Evolutionary conservation across 768 basidiomycete genomes (phyloP), one percentile per base, ranked within the genome.

Genomic region (Tubosaeta sp.): DNA sequence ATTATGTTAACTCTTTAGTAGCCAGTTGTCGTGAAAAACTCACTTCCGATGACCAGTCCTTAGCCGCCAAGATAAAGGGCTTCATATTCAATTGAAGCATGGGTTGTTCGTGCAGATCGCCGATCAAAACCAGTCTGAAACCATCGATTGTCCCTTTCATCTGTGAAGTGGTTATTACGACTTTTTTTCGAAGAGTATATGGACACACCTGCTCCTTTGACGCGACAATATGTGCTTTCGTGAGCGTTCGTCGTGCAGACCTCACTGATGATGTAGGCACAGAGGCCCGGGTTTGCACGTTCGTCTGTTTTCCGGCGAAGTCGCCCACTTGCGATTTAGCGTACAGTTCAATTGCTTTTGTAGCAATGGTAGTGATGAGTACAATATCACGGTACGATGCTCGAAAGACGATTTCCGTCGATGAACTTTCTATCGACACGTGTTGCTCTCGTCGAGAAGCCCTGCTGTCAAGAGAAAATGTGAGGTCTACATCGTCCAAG

Each of bases 321-420:
- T 50, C 39, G 39, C 64, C 57, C 26, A 57, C 66, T 59, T 73
- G 78, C 45, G 71, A 78, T 43, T 32, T 56, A 48, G 72, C 70
- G 57, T 90, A 93, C n/a, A 93, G 75, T 51, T 87, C 85, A 33
- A 91, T 71, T 0, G 93, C 97, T 55, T 86, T 91, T 66, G 92
- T 91, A 59, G 90, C 78, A 55, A 95, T 95, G 4, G 83, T 74
- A 43, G 79, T 84, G 58, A 98, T 97, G 57, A 98, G 79, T 58
- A 82, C 83, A 66, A 98, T 91, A 65, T 99, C 97, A 17, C 91
- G 83, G 63, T 94, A 93, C 0, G 95, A 97, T n/a, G 92, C 92
- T 25, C 97, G 82, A 67, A 99, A 86, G 49, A 97, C 80, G 59
- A 99, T 79, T 2, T 94, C 88, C 54, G 90, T 86, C 25, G 83